Base-by-base conservation (phyloP, 78 protist genomes). In the Dictyostelium brefeldianum region DNA sequence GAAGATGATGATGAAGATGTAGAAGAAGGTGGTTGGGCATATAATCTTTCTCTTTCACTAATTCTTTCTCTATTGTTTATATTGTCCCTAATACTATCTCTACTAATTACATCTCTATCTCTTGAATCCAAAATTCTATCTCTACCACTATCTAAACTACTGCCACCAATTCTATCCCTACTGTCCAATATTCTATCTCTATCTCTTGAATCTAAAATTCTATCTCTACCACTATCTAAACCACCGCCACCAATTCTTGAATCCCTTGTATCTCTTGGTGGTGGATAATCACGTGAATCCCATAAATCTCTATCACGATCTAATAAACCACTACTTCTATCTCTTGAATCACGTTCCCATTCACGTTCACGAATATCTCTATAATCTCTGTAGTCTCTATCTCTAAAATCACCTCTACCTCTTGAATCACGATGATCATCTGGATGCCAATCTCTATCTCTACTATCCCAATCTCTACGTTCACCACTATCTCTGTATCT, bases 301-400 rank as follows among this genome's bases (percentile, higher is more conserved):
- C 87, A 59, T 15, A 43, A 22, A 3, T 79, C 84, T 46, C 71
- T 36, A 12, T 79, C 89, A 36, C 75, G 65, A 7, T 62, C 10
- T n/a, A n/a, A n/a, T n/a, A n/a, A n/a, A n/a, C n/a, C n/a, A n/a
- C n/a, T n/a, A 14, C 62, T 75, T 47, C 75, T 27, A 4, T 79
- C 85, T 64, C 89, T 41, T 7, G 64, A 62, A 18, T 80, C 89
- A 41, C 89, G 36, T 4, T 80, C 89, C 50, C 89, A 29, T 18
- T 80, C 54, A 10, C 56, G 25, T 4, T 53, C 77, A 36, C 77
- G 27, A 17, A 27, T 17, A 77, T 25, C 67, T 77, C 82, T 51
- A 27, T 27, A 17, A 31, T 50, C 64, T 29, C 79, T 81, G 12
- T 50, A 25, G 20, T 80, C 89, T 64, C 89, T 62, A 20, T 81